These are phyloP conservation scores for Eucalyptus pumila DNA, from an alignment of 345 rosid genomes.

Conservation along the genomic window DNA sequence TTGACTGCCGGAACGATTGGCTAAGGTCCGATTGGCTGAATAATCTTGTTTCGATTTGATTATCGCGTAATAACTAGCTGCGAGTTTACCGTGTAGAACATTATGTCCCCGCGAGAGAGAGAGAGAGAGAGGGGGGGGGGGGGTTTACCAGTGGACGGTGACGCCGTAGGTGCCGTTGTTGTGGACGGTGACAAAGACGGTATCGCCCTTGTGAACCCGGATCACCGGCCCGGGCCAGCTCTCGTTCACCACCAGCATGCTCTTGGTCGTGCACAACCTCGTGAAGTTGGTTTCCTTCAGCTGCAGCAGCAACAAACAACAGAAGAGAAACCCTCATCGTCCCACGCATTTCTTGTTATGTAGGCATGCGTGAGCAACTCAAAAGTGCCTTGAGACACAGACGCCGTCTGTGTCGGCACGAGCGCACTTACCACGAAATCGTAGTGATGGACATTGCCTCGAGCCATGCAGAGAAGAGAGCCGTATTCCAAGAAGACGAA, in stretches of 20 bases:
- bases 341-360: neutral
- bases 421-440: neutral
- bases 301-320: neutral
- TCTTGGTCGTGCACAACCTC: slow-evolving; percentile 12
- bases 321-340: neutral
- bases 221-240: slow-evolving; percentile 14
- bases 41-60: neutral
- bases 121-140: no score
- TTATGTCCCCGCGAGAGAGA: neutral
- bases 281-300: slow-evolving; percentile 10
- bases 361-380: neutral
- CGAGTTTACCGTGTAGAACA: neutral
- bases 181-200: slow-evolving; percentile 1
- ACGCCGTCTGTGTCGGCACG: neutral
- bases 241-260: slow-evolving; percentile 16
- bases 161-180: slow-evolving; percentile 7
- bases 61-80: neutral
- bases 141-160: slow-evolving; percentile 18
- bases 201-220: slow-evolving; percentile 2
- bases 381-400: neutral
- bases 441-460: neutral
- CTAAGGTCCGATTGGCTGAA: neutral
- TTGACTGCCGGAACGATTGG: neutral
- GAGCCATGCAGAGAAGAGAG: neutral
- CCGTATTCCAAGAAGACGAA: neutral